phyloP scores from a whole-genome alignment of 1,284 basidiomycete genomes.

The Clitocybe nebularis region DNA sequence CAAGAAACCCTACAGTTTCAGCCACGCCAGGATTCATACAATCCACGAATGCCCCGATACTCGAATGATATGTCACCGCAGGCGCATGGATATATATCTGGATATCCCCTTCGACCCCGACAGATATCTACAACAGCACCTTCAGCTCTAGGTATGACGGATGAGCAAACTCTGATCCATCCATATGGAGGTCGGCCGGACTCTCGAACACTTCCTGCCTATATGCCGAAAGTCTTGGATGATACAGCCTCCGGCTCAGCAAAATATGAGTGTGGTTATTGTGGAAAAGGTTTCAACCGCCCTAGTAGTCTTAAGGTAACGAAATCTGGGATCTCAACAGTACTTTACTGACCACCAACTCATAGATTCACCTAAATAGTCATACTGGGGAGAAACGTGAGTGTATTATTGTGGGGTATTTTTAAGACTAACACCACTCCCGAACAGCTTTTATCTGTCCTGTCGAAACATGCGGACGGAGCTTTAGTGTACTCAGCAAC shows the following conservation, averaged over 20 bases:
- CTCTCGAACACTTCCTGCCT: conserved; percentile 1
- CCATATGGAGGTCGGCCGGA: conserved; percentile 17
- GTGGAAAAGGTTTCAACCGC: conserved; percentile 76
- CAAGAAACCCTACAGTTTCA: too few species aligned
- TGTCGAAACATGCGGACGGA: conserved; percentile 69
- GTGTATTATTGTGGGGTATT: too few species aligned
- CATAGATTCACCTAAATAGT: conserved; percentile 78
- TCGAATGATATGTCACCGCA: neutral
- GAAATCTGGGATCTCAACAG: conserved; percentile 10
- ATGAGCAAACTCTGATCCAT: conserved; percentile 27
- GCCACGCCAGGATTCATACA: too few species aligned
- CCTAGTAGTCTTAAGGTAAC: conserved; percentile 76
- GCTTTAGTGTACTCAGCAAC: conserved; percentile 83
- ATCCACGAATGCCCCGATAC: neutral
- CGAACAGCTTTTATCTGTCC: conserved; percentile 70
- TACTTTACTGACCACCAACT: conserved; percentile 7
- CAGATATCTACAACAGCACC: conserved; percentile 21
- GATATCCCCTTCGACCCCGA: conserved; percentile 14
- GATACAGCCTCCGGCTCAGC: conserved; percentile 4
- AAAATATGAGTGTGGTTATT: conserved; percentile 75
- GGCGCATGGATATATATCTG: neutral
- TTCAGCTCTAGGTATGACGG: conserved; percentile 17
- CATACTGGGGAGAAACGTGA: conserved; percentile 83
- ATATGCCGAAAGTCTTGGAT: conserved; percentile 9
- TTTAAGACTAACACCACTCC: too few species aligned